Evolutionary conservation across 768 basidiomycete genomes (phyloP).

Genomic region (Rhizopogon roseolus): DNA sequence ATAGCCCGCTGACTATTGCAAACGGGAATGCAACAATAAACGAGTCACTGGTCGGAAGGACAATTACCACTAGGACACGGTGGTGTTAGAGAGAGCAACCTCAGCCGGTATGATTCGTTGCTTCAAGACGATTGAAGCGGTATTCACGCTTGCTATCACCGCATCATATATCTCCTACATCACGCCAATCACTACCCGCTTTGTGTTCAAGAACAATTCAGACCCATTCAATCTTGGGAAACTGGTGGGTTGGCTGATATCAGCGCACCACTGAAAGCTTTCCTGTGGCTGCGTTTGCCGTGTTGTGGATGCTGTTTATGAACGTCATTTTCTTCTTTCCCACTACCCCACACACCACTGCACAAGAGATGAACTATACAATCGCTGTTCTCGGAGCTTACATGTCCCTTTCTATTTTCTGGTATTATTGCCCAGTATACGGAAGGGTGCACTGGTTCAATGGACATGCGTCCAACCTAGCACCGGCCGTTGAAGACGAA

Average conservation of each 20-base stretch:
- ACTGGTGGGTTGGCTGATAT: not conserved
- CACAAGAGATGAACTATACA: slow-evolving; percentile 34
- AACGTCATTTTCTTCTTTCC: slow-evolving; percentile 28
- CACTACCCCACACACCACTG: slow-evolving; percentile 19
- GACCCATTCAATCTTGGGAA: slow-evolving; percentile 52
- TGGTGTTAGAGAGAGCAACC: too few species aligned
- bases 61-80: too few species aligned
- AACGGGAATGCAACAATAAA: too few species aligned
- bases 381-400: slow-evolving; percentile 29
- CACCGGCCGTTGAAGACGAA: not conserved
- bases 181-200: slow-evolving; percentile 51
- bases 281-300: slow-evolving; percentile 26
- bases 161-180: slow-evolving; percentile 48
- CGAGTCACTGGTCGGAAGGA: too few species aligned
- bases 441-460: slow-evolving; percentile 24
- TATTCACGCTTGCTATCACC: slow-evolving; percentile 46
- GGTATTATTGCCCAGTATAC: slow-evolving; percentile 11
- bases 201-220: slow-evolving; percentile 41
- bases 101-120: too few species aligned
- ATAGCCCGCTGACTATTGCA: too few species aligned
- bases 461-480: slow-evolving; percentile 18
- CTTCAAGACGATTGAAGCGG: too few species aligned
- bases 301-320: slow-evolving; percentile 34
- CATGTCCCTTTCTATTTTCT: slow-evolving; percentile 13
- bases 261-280: slow-evolving; percentile 10